phyloP scores from a whole-genome alignment of 2,329 filamentous ascomycete species.

The Phialemonium atrogriseum region DNA sequence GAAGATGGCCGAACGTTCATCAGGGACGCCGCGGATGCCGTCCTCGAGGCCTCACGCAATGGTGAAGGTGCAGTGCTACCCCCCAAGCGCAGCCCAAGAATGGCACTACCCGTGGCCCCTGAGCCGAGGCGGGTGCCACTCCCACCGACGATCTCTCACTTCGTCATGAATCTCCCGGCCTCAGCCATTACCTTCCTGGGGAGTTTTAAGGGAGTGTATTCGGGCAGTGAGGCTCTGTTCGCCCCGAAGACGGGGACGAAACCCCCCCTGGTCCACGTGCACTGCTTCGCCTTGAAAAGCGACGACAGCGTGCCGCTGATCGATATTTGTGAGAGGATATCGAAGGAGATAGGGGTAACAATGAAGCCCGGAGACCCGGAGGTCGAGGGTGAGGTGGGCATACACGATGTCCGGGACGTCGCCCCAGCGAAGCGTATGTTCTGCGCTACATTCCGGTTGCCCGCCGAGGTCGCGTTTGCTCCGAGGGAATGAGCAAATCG shows the following conservation, averaged over 20 bases:
- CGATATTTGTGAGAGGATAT: constrained; percentile 61
- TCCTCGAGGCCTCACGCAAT: constrained; percentile 41
- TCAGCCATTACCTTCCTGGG: constrained; percentile 77
- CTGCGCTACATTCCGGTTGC: constrained; percentile 85
- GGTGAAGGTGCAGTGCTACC: constrained; percentile 47
- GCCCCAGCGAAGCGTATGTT: constrained; percentile 95
- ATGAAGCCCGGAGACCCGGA: constrained; percentile 44
- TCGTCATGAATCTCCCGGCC: constrained; percentile 95
- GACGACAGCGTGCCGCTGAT: constrained; percentile 59
- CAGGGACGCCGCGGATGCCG: constrained; percentile 53
- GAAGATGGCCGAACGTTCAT: constrained; percentile 79
- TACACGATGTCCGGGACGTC: constrained; percentile 74
- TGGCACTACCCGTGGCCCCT: constrained; percentile 3
- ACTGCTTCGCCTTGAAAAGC: constrained; percentile 83
- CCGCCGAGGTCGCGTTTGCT: constrained; percentile 72
- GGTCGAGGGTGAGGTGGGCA: constrained; percentile 39
- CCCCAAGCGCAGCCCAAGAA: constrained; percentile 31
- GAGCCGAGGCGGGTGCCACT: constrained; percentile 37
- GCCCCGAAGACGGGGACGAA: constrained; percentile 45
- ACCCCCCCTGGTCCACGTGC: constrained; percentile 82
- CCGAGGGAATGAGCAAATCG: constrained; percentile 16
- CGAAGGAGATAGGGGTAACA: constrained; percentile 47
- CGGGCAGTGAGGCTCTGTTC: constrained; percentile 60
- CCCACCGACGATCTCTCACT: constrained; percentile 78
- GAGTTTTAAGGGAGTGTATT: constrained; percentile 70